A percentile compares a stretch with the other conserved stretches of the same genome.
These are phyloP conservation scores for Gentiana dahurica DNA, from an alignment of 257 asterid species.

Conservation along the genomic window DNA sequence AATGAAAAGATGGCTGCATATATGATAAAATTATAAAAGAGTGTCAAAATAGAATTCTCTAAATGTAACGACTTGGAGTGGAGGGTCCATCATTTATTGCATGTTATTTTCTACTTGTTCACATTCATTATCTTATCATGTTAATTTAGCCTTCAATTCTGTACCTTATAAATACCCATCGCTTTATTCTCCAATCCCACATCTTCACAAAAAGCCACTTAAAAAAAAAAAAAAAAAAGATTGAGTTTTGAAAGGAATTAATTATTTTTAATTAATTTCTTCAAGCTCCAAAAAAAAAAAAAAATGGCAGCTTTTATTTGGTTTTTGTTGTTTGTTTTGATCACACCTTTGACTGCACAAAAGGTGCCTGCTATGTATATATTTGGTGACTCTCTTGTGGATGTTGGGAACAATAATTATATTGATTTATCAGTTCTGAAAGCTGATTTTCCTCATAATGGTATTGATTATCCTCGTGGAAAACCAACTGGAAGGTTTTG, in stretches of 20 bases:
- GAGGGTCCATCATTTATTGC: conserved; percentile 1
- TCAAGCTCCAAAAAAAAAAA: not conserved
- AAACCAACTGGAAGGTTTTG: conserved; percentile 70
- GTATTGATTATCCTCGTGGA: conserved; percentile 44
- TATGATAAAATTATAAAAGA: not conserved
- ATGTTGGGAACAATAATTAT: conserved; percentile 70
- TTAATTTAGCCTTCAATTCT: not conserved
- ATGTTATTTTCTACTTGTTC: conserved; percentile 7
- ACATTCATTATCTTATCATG: not conserved
- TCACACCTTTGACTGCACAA: conserved; percentile 19
- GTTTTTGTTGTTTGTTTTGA: conserved; percentile 10
- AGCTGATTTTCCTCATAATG: conserved; percentile 63
- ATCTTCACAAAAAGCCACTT: not conserved
- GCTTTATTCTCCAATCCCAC: not conserved
- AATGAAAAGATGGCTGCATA: no score
- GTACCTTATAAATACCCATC: not conserved
- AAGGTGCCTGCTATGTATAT: conserved; percentile 48
- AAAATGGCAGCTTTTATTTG: not conserved
- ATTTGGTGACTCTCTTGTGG: conserved; percentile 73
- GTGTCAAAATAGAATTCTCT: conserved; percentile 6
- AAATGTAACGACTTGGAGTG: not conserved
- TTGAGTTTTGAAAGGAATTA: not conserved
- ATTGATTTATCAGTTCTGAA: conserved; percentile 32
- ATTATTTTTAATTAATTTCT: not conserved
- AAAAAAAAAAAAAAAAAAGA: not conserved